Percentiles rank a stretch among this genome's conserved stretches.
These are phyloP conservation scores for Pseudisothecium myosuroides DNA, from an alignment of 225 moss, liverwort and hornwort genomes.

Conservation along the genomic window DNA sequence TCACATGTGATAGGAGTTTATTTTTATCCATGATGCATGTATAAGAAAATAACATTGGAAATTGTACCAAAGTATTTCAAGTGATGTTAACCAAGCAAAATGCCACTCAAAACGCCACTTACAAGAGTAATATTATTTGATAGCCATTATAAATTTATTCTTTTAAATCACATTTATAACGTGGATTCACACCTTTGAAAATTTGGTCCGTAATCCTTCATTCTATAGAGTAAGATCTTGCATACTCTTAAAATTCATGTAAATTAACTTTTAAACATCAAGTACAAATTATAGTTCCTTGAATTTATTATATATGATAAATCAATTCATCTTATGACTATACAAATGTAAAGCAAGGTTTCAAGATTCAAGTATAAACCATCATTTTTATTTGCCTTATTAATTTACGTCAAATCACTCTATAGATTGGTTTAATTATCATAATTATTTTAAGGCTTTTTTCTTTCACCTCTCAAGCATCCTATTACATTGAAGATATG, in stretches of 20 bases:
- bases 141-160: background rate
- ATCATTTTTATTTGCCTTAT: background rate
- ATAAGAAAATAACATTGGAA: background rate
- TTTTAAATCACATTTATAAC: background rate
- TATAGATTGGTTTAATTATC: background rate
- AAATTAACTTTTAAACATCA: accelerated
- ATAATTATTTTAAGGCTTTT: too few species aligned
- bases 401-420: background rate
- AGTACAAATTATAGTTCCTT: background rate
- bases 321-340: background rate
- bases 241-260: background rate
- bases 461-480: background rate
- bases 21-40: background rate
- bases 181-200: background rate
- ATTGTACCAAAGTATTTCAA: background rate
- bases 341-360: background rate
- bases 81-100: background rate
- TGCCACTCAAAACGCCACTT: accelerated
- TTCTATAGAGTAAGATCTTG: background rate
- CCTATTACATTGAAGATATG: background rate
- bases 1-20: background rate
- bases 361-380: background rate
- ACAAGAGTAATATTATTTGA: background rate
- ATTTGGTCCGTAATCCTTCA: background rate
- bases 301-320: background rate